Conservation (phyloP, 2,329 filamentous ascomycete species). For the Phialocephala subalpina region DNA sequence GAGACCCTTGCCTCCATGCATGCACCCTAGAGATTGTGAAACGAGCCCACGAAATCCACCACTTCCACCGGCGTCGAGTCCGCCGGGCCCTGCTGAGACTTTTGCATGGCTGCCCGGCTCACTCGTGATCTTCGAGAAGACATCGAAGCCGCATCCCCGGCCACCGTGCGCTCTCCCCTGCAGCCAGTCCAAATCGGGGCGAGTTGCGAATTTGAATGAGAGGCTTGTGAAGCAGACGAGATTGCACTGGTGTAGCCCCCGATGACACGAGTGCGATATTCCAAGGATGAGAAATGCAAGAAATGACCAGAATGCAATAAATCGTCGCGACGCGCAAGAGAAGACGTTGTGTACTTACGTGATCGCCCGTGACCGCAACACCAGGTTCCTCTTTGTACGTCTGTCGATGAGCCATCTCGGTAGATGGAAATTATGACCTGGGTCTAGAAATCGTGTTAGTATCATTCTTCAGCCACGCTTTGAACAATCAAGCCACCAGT, state of each 20-base stretch:
- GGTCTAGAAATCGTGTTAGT: constrained; percentile 33
- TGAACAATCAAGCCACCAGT: background rate
- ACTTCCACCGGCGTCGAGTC: constrained; percentile 29
- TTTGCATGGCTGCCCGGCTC: background rate
- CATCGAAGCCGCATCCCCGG: constrained; percentile 37
- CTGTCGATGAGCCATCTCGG: constrained; percentile 44
- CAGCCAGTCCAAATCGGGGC: constrained; percentile 30
- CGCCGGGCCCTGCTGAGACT: constrained; percentile 12
- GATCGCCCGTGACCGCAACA: constrained; percentile 47
- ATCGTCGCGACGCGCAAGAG: constrained; percentile 16
- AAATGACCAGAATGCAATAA: constrained; percentile 22
- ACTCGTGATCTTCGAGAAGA: constrained; percentile 40
- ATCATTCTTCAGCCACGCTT: constrained; percentile 25
- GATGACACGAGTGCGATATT: constrained; percentile 22
- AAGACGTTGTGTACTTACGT: constrained; percentile 49
- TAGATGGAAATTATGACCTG: constrained; percentile 29
- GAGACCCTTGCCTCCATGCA: constrained; percentile 35
- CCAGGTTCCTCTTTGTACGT: constrained; percentile 56
- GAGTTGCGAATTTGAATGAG: constrained; percentile 35
- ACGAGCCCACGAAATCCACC: constrained; percentile 32
- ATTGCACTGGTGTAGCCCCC: constrained; percentile 31
- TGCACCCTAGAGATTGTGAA: constrained; percentile 38
- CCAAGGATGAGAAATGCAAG: constrained; percentile 29
- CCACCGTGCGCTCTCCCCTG: constrained; percentile 18
- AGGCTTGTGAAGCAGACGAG: constrained; percentile 24